Percentiles rank a stretch among this genome's conserved stretches.
These are phyloP conservation scores for Tuber borchii DNA, from an alignment of 495 filamentous ascomycete genomes.

Conservation along the genomic window DNA sequence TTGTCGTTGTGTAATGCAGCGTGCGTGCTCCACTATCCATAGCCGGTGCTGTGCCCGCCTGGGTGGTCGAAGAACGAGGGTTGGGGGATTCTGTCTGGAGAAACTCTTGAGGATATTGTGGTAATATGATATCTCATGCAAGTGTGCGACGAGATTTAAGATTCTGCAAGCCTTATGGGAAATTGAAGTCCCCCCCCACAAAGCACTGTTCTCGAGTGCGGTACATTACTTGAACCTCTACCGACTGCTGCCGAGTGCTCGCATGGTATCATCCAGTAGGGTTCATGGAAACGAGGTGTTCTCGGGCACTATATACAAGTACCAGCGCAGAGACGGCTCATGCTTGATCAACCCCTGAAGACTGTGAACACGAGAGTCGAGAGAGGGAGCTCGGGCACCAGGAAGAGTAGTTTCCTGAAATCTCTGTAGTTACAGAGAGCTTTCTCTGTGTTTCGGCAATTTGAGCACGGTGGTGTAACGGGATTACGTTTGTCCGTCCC, in stretches of 20 bases:
- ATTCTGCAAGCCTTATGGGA: background rate
- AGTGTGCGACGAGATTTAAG: background rate
- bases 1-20: background rate
- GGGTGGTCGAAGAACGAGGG: background rate
- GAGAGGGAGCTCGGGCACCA: background rate
- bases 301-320: background rate
- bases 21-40: background rate
- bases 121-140: background rate
- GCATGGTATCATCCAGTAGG: background rate
- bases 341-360: background rate
- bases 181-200: background rate
- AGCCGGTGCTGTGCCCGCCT: background rate
- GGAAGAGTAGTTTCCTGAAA: background rate
- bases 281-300: background rate
- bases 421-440: background rate
- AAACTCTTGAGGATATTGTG: background rate
- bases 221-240: background rate
- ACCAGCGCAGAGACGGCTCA: background rate
- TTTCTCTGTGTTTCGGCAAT: background rate
- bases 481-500: constrained; percentile 4
- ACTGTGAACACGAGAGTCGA: background rate
- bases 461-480: background rate
- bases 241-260: background rate
- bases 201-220: background rate
- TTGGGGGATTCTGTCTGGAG: background rate